phyloP scores from a whole-genome alignment of 495 filamentous ascomycete genomes.

The Penicillium turbatum region DNA sequence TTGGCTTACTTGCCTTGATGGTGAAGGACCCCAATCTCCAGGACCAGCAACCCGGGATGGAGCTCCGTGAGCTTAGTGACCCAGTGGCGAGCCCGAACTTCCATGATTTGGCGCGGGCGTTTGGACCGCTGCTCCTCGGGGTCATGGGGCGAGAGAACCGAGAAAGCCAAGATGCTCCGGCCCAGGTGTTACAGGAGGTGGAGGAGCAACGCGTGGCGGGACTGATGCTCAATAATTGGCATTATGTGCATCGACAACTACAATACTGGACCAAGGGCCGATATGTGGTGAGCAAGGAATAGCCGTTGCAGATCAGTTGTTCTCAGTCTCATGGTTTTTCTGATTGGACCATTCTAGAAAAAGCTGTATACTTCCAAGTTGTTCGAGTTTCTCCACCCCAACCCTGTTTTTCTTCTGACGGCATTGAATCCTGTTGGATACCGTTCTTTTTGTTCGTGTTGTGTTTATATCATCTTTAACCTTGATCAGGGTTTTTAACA shows the following conservation, averaged over 20 bases:
- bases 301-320: too few species aligned
- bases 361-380: conserved; percentile 2
- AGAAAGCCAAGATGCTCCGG: conserved; percentile 6
- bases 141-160: conserved; percentile 3
- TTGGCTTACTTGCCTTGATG: conserved; percentile 34
- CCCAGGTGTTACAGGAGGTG: conserved; percentile 27
- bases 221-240: conserved; percentile 37
- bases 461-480: not conserved
- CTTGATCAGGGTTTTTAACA: not conserved
- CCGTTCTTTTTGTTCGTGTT: not conserved
- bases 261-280: conserved; percentile 22
- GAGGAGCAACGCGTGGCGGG: conserved; percentile 30
- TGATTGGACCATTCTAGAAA: conserved; percentile 11
- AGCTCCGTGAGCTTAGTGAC: conserved; percentile 10
- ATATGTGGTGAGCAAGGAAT: conserved; percentile 1
- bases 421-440: conserved; percentile 8
- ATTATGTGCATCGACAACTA: conserved; percentile 30
- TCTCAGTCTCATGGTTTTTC: not conserved
- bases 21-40: conserved; percentile 23
- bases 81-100: conserved; percentile 19
- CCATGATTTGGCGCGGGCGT: conserved; percentile 29
- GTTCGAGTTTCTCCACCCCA: not conserved
- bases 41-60: conserved; percentile 14
- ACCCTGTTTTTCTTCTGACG: not conserved
- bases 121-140: conserved; percentile 35